Conservation (phyloP, 2,329 filamentous ascomycete genomes). For the Colletotrichum liriopes region DNA sequence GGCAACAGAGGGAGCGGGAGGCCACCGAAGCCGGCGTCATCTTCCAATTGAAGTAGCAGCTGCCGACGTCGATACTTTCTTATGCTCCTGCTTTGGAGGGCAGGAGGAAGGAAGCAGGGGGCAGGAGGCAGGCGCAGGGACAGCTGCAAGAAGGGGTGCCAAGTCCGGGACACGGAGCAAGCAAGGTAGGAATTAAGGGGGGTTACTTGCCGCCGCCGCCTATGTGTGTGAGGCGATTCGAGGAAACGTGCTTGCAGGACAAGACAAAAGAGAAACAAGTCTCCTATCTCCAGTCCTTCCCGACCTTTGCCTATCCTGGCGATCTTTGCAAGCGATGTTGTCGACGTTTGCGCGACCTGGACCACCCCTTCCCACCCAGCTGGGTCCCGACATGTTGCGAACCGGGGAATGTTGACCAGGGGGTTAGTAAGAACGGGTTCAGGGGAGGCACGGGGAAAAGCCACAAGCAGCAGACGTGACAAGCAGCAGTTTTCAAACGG, state of each 20-base stretch:
- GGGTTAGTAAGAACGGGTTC: background rate
- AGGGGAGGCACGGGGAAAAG: background rate
- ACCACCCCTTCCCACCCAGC: slow-evolving; percentile 22
- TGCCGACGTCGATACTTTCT: slow-evolving; percentile 4
- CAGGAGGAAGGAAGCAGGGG: background rate
- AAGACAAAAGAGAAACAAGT: slow-evolving; percentile 32
- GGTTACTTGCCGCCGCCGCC: background rate
- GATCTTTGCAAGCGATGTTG: slow-evolving; percentile 32
- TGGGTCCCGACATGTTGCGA: background rate
- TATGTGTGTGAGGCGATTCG: slow-evolving; percentile 4
- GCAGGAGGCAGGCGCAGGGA: slow-evolving; percentile 5
- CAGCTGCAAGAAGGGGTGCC: slow-evolving; percentile 21
- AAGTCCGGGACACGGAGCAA: slow-evolving; percentile 17
- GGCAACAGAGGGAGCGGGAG: background rate
- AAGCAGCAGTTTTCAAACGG: background rate
- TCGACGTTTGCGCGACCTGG: slow-evolving; percentile 22
- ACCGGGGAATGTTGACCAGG: background rate
- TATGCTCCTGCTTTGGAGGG: background rate
- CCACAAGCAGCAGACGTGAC: background rate
- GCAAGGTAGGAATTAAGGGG: slow-evolving; percentile 17
- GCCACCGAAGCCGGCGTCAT: background rate
- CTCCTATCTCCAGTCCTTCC: slow-evolving; percentile 24
- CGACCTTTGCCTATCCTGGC: slow-evolving; percentile 26
- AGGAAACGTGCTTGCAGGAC: slow-evolving; percentile 13
- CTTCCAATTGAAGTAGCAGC: background rate